Conservation (phyloP, 2,329 filamentous ascomycete genomes). For the Pseudogymnoascus pannorum region DNA sequence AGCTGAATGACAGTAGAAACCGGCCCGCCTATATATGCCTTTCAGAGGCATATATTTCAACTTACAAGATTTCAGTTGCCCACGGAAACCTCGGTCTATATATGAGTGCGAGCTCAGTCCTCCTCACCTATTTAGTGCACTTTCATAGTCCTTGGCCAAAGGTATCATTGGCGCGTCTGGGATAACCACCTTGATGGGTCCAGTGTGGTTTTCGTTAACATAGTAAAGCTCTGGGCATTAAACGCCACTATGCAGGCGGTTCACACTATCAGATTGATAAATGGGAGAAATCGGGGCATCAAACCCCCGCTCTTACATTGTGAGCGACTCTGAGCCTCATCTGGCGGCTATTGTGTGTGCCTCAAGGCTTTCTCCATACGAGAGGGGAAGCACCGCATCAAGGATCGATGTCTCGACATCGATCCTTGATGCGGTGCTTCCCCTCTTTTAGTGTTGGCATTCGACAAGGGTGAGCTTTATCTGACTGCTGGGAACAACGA, state of each 20-base stretch:
- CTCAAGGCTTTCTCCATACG: background rate
- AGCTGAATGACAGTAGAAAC: background rate
- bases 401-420: background rate
- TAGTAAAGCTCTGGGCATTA: background rate
- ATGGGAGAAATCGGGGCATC: background rate
- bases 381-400: background rate
- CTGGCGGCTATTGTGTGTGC: background rate
- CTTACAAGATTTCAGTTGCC: background rate
- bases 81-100: background rate
- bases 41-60: background rate
- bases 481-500: background rate
- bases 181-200: background rate
- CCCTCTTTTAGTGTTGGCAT: conserved; percentile 2
- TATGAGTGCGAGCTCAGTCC: background rate
- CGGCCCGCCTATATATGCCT: background rate
- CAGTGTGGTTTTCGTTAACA: background rate
- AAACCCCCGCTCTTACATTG: background rate
- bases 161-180: background rate
- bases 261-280: background rate
- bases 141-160: background rate
- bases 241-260: background rate
- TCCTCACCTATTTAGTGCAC: background rate
- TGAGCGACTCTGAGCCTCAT: background rate
- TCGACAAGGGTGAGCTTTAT: background rate
- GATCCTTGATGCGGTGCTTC: background rate